Base-by-base conservation (phyloP, 805 yeast genomes). In the Cyberlindnera subsufficiens region DNA sequence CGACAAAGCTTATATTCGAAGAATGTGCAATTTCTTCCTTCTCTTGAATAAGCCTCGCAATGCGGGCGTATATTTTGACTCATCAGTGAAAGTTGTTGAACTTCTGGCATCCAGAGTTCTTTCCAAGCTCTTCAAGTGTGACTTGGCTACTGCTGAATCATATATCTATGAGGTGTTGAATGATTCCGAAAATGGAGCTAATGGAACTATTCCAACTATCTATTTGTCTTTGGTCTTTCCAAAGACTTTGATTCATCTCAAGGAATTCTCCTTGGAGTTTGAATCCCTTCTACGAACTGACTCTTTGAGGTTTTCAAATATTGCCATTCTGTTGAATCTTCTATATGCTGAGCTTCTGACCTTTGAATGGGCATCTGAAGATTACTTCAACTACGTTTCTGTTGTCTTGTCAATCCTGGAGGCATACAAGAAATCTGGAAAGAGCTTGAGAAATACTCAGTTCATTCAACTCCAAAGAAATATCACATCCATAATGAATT, bases 71-170 rank as follows among this genome's bases (percentile, higher is more conserved):
- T 68, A 61, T 42, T 53, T 49, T 29, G 52, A 50, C n/a, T 51
- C 61, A 6, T 49, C 61, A 27, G 60, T 64, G 4, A 60, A 59
- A 32, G 53, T 72, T 18, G 51, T 53, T 11, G 56, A 60, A 22
- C 56, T 67, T 1, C 47, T 74, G 5, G 55, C 74, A 2, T 55
- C 61, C 13, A 56, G 67, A 7, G 61, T 73, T 37, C 60, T 73
- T 4, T 56, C 67, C 4, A 64, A 57, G 39, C 35, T 56, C 1
- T 47, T 57, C 36, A 54, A 45, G 6, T 38, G 38, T 16, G 63
- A 55, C 10, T 49, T 58, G 11, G 39, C 39, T 15, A 32, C 49
- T 1, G 34, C 56, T 4, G 59, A 57, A 20, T n/a, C 35, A 4
- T 59, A 56, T 34, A 34, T 57, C 18, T 32, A 40, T 3, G 34